A percentile compares a stretch with the other conserved stretches of the same genome.
Evolutionary conservation across 352 stramenopile species (phyloP).

Genomic region (Globisporangium middletonii): DNA sequence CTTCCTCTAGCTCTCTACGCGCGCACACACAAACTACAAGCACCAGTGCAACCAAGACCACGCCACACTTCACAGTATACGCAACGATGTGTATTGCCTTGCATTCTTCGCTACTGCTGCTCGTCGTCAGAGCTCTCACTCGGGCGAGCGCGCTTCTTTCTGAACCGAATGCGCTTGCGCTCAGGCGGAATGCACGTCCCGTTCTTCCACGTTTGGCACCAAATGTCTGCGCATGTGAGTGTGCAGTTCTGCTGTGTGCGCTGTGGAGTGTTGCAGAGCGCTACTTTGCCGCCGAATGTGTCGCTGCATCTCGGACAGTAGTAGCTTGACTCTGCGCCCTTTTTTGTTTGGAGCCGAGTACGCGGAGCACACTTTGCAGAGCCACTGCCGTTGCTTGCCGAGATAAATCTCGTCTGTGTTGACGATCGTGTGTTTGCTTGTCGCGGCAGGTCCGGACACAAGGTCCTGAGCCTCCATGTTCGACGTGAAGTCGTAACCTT

Average conservation of each 20-base stretch:
- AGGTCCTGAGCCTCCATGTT: not conserved
- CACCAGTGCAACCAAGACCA: not conserved
- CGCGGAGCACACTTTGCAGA: slow-evolving; percentile 1
- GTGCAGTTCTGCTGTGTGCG: not conserved
- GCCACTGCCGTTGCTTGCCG: not conserved
- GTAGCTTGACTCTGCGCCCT: not conserved
- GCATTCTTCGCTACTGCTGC: not conserved
- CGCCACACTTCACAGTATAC: not conserved
- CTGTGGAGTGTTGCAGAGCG: not conserved
- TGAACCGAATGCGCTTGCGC: not conserved
- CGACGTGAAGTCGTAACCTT: not conserved
- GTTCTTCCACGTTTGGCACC: not conserved
- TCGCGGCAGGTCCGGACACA: not conserved
- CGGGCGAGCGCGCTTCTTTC: not conserved
- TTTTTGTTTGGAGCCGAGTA: not conserved
- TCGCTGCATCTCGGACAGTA: not conserved
- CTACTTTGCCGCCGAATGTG: not conserved
- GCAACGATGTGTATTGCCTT: not conserved
- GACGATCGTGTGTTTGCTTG: not conserved
- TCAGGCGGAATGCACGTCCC: not conserved
- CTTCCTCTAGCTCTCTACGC: not conserved
- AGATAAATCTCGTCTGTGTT: not conserved
- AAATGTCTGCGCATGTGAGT: not conserved
- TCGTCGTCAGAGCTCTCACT: not conserved
- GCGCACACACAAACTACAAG: not conserved